Percentiles rank a stretch among this genome's conserved stretches.
Evolutionary conservation across 2,329 filamentous ascomycete species (phyloP).

Genomic region (Xylariales sp.): DNA sequence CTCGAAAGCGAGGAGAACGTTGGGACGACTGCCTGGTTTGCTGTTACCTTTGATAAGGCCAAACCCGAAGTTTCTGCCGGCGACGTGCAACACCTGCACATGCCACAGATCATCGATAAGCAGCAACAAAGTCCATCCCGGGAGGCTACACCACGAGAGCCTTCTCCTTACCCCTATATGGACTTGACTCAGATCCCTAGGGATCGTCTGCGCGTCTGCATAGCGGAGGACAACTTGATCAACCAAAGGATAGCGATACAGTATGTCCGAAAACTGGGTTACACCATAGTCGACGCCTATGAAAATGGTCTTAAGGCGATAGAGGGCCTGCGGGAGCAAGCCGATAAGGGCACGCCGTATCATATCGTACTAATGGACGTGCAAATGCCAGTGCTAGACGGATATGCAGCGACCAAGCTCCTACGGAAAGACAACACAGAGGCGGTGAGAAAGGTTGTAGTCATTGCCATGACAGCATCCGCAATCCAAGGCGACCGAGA

Average conservation of each 20-base stretch:
- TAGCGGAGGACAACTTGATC: slow-evolving; percentile 92
- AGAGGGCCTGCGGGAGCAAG: slow-evolving; percentile 72
- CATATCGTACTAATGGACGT: slow-evolving; percentile 94
- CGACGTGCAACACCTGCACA: slow-evolving; percentile 39
- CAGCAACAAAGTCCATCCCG: slow-evolving; percentile 21
- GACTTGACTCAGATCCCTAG: slow-evolving; percentile 71
- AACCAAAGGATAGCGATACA: slow-evolving; percentile 93
- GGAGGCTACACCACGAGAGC: slow-evolving; percentile 33
- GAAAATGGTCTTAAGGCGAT: slow-evolving; percentile 86
- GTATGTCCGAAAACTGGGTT: slow-evolving; percentile 81
- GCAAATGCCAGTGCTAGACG: slow-evolving; percentile 91
- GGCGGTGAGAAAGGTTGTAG: slow-evolving; percentile 74
- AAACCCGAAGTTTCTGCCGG: slow-evolving; percentile 55
- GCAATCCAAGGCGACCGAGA: slow-evolving; percentile 93
- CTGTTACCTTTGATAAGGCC: slow-evolving; percentile 80
- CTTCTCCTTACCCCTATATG: slow-evolving; percentile 43
- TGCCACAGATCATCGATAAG: slow-evolving; percentile 37
- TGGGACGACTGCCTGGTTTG: slow-evolving; percentile 73
- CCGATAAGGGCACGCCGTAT: slow-evolving; percentile 69
- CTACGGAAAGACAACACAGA: slow-evolving; percentile 74
- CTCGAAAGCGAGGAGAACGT: slow-evolving; percentile 70
- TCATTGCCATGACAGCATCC: slow-evolving; percentile 95
- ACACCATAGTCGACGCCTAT: slow-evolving; percentile 77
- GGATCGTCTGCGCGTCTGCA: slow-evolving; percentile 78
- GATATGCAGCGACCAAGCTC: slow-evolving; percentile 83